Evolutionary conservation across 345 rosid genomes (phyloP).

Genomic region (Lepidium didymum): DNA sequence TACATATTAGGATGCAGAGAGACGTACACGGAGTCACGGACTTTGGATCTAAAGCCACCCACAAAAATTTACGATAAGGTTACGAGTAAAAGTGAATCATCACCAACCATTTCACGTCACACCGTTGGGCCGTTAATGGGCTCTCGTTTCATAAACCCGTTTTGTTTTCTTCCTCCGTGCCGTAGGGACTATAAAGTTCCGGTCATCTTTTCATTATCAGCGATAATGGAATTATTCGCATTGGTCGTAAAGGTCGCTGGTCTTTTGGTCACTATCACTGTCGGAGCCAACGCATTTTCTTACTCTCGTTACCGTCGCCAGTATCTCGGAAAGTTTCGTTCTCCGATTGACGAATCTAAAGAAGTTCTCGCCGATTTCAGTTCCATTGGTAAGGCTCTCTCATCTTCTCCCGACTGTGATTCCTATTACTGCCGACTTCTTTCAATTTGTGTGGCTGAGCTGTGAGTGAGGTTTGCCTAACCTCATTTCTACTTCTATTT

Average conservation of each 20-base stretch:
- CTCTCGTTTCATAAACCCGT: background rate
- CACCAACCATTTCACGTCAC: constrained; percentile 12
- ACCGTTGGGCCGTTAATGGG: constrained; percentile 26
- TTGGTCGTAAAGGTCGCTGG: constrained; percentile 66
- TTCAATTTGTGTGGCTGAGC: background rate
- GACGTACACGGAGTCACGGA: constrained; percentile 26
- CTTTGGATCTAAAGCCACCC: constrained; percentile 1
- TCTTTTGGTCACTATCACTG: constrained; percentile 46
- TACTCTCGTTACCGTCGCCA: constrained; percentile 60
- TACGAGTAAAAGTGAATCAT: background rate
- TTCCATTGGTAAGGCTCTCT: constrained; percentile 31
- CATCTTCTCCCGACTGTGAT: background rate
- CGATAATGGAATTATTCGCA: constrained; percentile 35
- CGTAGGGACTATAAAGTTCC: background rate
- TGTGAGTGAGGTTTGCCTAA: background rate
- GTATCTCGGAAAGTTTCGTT: constrained; percentile 40
- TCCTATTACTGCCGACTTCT: background rate
- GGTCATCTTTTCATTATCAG: background rate
- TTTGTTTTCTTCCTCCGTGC: background rate
- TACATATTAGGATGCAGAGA: background rate
- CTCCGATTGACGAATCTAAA: constrained; percentile 74
- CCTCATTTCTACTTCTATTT: background rate
- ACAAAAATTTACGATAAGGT: constrained; percentile 24
- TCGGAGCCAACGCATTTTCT: constrained; percentile 73
- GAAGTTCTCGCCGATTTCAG: constrained; percentile 70